These are phyloP conservation scores for Lodderomyces margitis DNA, from an alignment of 1,139 yeast species.

Conservation along the genomic window DNA sequence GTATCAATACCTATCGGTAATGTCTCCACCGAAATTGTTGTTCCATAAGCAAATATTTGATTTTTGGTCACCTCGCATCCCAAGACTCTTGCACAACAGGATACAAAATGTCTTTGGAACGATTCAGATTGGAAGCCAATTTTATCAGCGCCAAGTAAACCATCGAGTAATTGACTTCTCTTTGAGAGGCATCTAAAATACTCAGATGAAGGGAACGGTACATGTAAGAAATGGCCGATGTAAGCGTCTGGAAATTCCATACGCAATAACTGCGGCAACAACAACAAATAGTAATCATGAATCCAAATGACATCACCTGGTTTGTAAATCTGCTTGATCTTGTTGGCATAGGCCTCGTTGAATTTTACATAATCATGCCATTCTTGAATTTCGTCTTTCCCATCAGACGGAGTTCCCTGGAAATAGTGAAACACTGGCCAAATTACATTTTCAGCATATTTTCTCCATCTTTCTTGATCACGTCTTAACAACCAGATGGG, in stretches of 20 bases:
- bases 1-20: slow-evolving; percentile 88
- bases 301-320: slow-evolving; percentile 96
- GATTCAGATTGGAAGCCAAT: slow-evolving; percentile 84
- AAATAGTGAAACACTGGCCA: slow-evolving; percentile 97
- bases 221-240: slow-evolving; percentile 89
- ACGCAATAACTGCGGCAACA: slow-evolving; percentile 84
- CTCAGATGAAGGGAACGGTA: slow-evolving; percentile 94
- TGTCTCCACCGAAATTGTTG: slow-evolving; percentile 67
- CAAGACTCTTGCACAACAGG: slow-evolving; percentile 80
- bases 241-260: slow-evolving; percentile 74
- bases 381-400: slow-evolving; percentile 69
- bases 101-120: slow-evolving; percentile 85
- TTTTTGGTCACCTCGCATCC: slow-evolving; percentile 65
- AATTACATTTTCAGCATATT: slow-evolving; percentile 82
- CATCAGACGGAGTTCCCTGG: slow-evolving; percentile 64
- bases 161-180: slow-evolving; percentile 70
- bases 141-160: slow-evolving; percentile 85
- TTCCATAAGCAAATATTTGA: slow-evolving; percentile 72
- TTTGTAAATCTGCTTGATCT: slow-evolving; percentile 65
- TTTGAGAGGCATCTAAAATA: slow-evolving; percentile 94
- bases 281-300: slow-evolving; percentile 87
- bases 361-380: slow-evolving; percentile 91
- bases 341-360: slow-evolving; percentile 86
- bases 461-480: slow-evolving; percentile 78
- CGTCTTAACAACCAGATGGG: slow-evolving; percentile 84